A percentile compares a stretch with the other conserved stretches of the same genome.
These are phyloP conservation scores for Fonticula alba DNA, from an alignment of 78 protist genomes.

Conservation along the genomic window DNA sequence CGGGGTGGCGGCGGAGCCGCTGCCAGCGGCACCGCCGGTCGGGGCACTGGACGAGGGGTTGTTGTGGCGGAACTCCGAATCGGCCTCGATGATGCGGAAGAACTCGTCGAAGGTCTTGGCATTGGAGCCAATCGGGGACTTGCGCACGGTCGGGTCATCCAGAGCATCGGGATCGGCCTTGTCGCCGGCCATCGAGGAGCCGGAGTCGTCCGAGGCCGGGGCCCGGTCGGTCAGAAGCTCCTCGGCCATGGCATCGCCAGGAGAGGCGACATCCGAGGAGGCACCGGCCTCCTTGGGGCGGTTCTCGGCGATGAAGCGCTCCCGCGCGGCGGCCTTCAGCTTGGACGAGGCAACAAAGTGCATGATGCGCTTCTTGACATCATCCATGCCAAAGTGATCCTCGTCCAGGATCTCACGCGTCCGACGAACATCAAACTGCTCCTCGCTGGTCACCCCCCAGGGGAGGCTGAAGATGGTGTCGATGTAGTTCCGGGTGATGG, in stretches of 20 bases:
- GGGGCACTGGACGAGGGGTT: background rate
- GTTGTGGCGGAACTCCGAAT: constrained; percentile 72
- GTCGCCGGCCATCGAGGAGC: background rate
- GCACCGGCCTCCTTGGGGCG: background rate
- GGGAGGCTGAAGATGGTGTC: constrained; percentile 83
- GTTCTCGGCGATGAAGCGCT: too few species aligned
- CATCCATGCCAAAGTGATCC: constrained; percentile 75
- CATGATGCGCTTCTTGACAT: constrained; percentile 75
- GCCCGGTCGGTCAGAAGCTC: background rate
- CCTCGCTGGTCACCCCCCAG: constrained; percentile 57
- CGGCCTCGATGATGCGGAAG: too few species aligned
- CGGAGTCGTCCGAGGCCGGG: background rate
- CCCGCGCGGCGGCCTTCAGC: constrained; percentile 16
- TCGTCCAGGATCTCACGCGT: constrained; percentile 9
- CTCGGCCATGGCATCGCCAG: background rate
- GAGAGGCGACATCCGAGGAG: background rate
- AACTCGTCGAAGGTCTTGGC: too few species aligned
- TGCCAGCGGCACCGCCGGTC: too few species aligned
- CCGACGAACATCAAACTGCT: constrained; percentile 15
- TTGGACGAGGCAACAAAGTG: constrained; percentile 76
- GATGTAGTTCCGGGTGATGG: constrained; percentile 71
- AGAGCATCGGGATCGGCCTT: constrained; percentile 73
- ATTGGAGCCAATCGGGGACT: too few species aligned
- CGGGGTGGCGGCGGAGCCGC: too few species aligned
- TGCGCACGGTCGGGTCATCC: too few species aligned